A percentile compares a stretch with the other conserved stretches of the same genome.
phyloP scores from a whole-genome alignment of 148 eudicot genomes.

The Polygonum maritimum region DNA sequence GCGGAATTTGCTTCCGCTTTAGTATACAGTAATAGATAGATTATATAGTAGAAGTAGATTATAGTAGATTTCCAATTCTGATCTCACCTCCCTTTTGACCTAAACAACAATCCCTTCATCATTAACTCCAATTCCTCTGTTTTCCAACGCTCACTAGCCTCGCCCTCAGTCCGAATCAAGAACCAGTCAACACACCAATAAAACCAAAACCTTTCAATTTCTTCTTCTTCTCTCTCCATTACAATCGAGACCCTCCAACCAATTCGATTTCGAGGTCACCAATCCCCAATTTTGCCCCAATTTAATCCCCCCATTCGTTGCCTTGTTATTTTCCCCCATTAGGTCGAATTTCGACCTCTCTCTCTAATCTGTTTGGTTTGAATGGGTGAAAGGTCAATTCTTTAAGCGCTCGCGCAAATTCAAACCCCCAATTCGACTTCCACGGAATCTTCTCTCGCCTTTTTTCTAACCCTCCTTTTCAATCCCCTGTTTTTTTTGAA shows the following conservation, averaged over 20 bases:
- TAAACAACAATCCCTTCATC: not conserved
- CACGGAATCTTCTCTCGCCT: not conserved
- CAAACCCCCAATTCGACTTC: not conserved
- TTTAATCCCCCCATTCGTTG: slow-evolving; percentile 10
- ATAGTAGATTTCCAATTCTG: not conserved
- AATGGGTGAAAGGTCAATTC: slow-evolving; percentile 12
- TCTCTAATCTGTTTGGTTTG: slow-evolving; percentile 8
- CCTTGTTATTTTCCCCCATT: slow-evolving; percentile 31
- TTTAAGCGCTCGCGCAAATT: not conserved
- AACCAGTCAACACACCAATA: not conserved
- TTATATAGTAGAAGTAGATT: too few species aligned
- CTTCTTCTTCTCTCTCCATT: not conserved
- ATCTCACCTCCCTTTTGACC: not conserved
- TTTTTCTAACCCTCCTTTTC: not conserved
- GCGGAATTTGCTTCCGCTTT: too few species aligned
- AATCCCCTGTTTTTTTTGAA: slow-evolving; percentile 16
- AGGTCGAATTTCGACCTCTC: slow-evolving; percentile 43
- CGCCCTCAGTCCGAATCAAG: too few species aligned
- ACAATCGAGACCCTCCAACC: slow-evolving; percentile 2
- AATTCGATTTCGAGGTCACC: not conserved
- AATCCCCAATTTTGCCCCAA: too few species aligned
- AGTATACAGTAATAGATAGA: too few species aligned
- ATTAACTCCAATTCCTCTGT: not conserved
- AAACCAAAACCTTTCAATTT: not conserved
- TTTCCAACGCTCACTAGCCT: not conserved